Base-by-base conservation (phyloP, 768 basidiomycete species). In the Rhizopogon sp. region DNA sequence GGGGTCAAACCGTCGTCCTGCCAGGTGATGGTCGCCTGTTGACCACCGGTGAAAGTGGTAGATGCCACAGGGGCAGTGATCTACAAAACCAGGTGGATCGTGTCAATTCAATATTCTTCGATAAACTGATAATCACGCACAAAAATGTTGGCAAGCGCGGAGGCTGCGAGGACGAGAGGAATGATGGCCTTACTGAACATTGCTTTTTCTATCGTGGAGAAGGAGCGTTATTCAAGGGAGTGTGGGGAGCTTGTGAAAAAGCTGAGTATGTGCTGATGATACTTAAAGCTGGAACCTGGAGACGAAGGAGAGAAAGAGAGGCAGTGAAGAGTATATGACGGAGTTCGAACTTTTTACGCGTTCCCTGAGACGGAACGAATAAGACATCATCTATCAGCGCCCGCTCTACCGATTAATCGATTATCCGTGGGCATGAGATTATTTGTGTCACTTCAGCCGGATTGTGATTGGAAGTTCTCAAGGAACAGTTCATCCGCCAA, bases 121-220 rank as follows among this genome's bases (percentile, higher is more conserved):
- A 33, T 33, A 33, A 33, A 33, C n/a, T 29, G 22, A 7, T 56
- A 22, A n/a, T 39, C 45, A 39, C 79, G 42, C 63, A 88, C 86
- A 59, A 74, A 84, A 59, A 87, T 73, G 47, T 62, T 80, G 44
- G 82, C 87, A 50, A 82, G 66, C 28, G 79, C 77, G 43, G 82
- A 77, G 33, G 79, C 73, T 52, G 79, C 74, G 56, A 83, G 70
- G 54, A 77, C 75, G 58, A 86, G 74, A 57, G 79, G 59, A 57
- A 82, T 60, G 58, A 83, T 41, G 51, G 70, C 61, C 51, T 79
- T 73, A 56, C 72, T 61, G 70, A 86, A 77, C 84, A 87, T 85
- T 66, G 66, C 72, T 53, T 43, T n/a, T 33, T 31, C 5, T n/a
- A 39, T 25, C 20, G 6, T 42, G 60, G 53, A 1, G 66, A 68